phyloP scores from a whole-genome alignment of 495 filamentous ascomycete genomes.

The Lepraria neglecta region DNA sequence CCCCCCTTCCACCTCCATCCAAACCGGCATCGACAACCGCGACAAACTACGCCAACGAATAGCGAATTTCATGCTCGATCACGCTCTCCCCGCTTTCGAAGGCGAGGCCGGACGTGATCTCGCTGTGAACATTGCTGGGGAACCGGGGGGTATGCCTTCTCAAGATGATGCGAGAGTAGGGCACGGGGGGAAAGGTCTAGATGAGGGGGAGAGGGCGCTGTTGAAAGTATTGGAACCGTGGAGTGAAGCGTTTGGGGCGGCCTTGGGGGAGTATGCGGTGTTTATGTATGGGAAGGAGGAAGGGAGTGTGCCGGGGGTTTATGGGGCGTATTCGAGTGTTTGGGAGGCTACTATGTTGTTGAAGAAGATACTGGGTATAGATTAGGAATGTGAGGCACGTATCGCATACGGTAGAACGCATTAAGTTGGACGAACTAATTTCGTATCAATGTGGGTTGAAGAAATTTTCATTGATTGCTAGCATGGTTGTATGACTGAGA shows the following conservation, averaged over 20 bases:
- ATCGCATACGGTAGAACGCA: neutral
- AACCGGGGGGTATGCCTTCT: too few species aligned
- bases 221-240: neutral
- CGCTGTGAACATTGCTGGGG: neutral
- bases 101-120: neutral
- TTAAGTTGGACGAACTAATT: neutral
- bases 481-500: too few species aligned
- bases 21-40: constrained; percentile 32
- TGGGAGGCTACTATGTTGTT: neutral
- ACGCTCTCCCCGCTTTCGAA: neutral
- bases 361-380: neutral
- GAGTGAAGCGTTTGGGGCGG: neutral
- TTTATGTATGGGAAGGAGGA: neutral
- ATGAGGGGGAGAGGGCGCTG: neutral
- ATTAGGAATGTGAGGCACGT: neutral
- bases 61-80: constrained; percentile 13
- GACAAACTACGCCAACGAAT: constrained; percentile 29
- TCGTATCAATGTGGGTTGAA: too few species aligned
- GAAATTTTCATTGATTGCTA: too few species aligned
- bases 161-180: neutral
- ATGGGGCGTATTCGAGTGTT: neutral
- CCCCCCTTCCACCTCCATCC: constrained; percentile 34
- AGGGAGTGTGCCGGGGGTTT: neutral
- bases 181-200: neutral
- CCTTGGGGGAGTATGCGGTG: neutral